Evolutionary conservation across 140 eudicot genomes (phyloP).

Genomic region (Anethum foeniculum): DNA sequence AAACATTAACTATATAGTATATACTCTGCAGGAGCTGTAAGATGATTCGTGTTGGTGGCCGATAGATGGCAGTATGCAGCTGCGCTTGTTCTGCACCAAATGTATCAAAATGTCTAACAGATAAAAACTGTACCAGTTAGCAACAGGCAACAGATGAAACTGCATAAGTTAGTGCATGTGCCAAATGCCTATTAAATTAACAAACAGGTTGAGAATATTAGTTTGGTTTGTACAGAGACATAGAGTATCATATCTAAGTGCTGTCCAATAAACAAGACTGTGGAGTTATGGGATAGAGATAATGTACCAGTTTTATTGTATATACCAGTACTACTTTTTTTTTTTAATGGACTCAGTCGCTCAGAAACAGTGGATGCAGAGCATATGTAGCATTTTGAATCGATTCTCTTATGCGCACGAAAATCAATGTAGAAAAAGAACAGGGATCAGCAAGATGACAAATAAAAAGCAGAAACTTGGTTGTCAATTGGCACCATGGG

Average conservation of each 20-base stretch:
- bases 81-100: background rate
- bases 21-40: no score
- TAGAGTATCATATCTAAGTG: background rate
- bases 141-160: background rate
- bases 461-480: slow-evolving; percentile 2
- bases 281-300: background rate
- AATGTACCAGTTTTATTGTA: background rate
- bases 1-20: no score
- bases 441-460: background rate
- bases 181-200: background rate
- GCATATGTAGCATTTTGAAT: background rate
- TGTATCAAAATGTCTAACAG: background rate
- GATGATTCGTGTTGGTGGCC: no score
- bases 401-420: slow-evolving; percentile 1
- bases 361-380: slow-evolving; percentile 4
- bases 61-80: no score
- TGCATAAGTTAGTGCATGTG: background rate
- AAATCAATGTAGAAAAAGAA: background rate
- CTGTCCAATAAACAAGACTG: background rate
- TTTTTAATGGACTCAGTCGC: background rate
- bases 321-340: background rate
- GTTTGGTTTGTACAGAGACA: background rate
- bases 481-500: background rate
- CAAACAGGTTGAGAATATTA: background rate
- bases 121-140: background rate